These are phyloP conservation scores for Geranomyces variabilis DNA, from an alignment of 192 early-diverging fungal genomes.

Conservation along the genomic window DNA sequence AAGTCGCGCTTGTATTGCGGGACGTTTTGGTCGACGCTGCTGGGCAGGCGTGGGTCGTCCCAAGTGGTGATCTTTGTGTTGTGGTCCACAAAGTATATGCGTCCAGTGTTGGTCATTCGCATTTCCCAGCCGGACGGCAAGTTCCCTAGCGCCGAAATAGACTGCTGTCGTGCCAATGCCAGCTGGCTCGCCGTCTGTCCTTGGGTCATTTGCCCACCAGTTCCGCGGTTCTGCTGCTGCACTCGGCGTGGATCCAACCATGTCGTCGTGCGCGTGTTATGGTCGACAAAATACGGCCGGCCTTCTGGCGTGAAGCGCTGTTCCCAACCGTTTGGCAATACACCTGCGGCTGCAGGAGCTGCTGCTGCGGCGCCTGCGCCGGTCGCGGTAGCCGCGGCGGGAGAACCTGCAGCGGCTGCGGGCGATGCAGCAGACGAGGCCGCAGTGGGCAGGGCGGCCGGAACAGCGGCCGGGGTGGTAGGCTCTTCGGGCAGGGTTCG, in stretches of 20 bases:
- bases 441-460: conserved; percentile 9
- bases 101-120: conserved; percentile 90
- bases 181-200: conserved; percentile 54
- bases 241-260: conserved; percentile 81
- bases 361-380: conserved; percentile 33
- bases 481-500: conserved; percentile 76
- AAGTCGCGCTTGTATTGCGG: conserved; percentile 99
- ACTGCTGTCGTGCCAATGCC: conserved; percentile 68
- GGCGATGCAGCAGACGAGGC: neutral
- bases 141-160: conserved; percentile 77
- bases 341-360: conserved; percentile 52
- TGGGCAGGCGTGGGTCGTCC: conserved; percentile 77
- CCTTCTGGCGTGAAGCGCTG: conserved; percentile 65
- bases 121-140: conserved; percentile 99
- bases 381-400: conserved; percentile 26
- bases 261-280: conserved; percentile 96
- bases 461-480: neutral
- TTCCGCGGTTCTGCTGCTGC: conserved; percentile 59
- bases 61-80: conserved; percentile 97
- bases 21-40: conserved; percentile 72
- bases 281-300: conserved; percentile 96
- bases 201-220: conserved; percentile 57
- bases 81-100: conserved; percentile 98
- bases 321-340: conserved; percentile 73
- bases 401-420: conserved; percentile 3